phyloP scores from a whole-genome alignment of 2,329 filamentous ascomycete genomes.

The Phialemonium atrogriseum region DNA sequence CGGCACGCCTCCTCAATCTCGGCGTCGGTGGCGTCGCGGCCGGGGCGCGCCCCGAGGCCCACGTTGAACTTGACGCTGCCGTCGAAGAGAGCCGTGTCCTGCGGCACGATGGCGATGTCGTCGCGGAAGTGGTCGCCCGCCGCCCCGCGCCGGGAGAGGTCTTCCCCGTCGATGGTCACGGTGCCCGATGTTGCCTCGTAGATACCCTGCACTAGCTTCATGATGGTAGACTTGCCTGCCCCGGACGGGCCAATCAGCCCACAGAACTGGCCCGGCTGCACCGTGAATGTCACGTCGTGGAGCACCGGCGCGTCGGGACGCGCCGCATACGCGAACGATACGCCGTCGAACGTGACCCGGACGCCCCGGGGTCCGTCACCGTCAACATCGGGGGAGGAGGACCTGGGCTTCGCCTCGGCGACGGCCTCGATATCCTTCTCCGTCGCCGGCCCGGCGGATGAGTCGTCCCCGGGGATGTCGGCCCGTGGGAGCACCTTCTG shows the following conservation, averaged over 20 bases:
- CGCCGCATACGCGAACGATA: conserved; percentile 59
- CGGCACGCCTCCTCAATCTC: conserved; percentile 69
- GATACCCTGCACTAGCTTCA: conserved; percentile 45
- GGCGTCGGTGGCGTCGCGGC: conserved; percentile 44
- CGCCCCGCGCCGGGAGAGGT: conserved; percentile 29
- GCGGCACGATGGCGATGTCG: conserved; percentile 44
- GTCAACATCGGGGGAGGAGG: conserved; percentile 4
- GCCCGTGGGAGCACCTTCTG: conserved; percentile 12
- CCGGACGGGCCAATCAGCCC: conserved; percentile 59
- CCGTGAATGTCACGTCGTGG: conserved; percentile 43
- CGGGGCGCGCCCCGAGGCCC: conserved; percentile 42
- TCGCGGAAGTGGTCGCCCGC: conserved; percentile 26
- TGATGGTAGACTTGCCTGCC: conserved; percentile 59
- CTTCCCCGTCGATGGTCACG: conserved; percentile 34
- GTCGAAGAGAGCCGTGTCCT: conserved; percentile 50
- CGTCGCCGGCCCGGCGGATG: background rate
- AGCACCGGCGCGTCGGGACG: conserved; percentile 51
- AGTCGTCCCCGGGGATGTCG: conserved; percentile 7
- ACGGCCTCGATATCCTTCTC: conserved; percentile 18
- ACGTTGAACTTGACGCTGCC: conserved; percentile 50
- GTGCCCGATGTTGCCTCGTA: conserved; percentile 33
- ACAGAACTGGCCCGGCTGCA: conserved; percentile 51
- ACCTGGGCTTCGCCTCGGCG: conserved; percentile 16
- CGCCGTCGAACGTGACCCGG: conserved; percentile 46
- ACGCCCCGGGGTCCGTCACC: conserved; percentile 28